These are phyloP conservation scores for Agrocybe praecox DNA, from an alignment of 768 basidiomycete genomes.

Conservation along the genomic window DNA sequence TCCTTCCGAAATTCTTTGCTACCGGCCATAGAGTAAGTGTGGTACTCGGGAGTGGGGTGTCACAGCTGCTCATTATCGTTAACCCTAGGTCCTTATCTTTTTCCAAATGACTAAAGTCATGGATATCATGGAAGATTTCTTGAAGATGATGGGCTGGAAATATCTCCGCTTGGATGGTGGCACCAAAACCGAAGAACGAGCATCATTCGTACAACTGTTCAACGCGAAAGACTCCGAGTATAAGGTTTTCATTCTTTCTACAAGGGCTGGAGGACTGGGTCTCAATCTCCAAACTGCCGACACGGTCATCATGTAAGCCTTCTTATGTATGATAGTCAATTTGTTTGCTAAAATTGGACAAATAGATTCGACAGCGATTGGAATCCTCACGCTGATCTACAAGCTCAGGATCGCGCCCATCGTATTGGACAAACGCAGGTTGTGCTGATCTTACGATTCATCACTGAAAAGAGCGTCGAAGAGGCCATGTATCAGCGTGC, in stretches of 20 bases:
- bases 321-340: neutral
- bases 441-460: conserved; percentile 94
- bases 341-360: conserved; percentile 1
- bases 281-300: conserved; percentile 96
- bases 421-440: conserved; percentile 99
- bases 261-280: conserved; percentile 90
- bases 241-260: conserved; percentile 92
- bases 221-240: conserved; percentile 89
- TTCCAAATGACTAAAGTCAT: conserved; percentile 99
- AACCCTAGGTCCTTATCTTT: conserved; percentile 87
- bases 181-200: conserved; percentile 95
- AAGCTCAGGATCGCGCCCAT: conserved; percentile 99
- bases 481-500: conserved; percentile 97
- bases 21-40: conserved; percentile 82
- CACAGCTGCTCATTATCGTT: neutral
- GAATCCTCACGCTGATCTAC: conserved; percentile 99
- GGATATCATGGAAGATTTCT: conserved; percentile 97
- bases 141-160: conserved; percentile 85
- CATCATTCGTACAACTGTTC: conserved; percentile 81
- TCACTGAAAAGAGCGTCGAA: conserved; percentile 98
- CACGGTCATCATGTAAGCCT: conserved; percentile 88
- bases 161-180: conserved; percentile 95
- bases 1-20: conserved; percentile 93
- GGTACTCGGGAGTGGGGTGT: too few species aligned
- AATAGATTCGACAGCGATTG: conserved; percentile 80